Conservation (phyloP, 192 early-diverging fungal genomes). For the Entomortierella lignicola region DNA sequence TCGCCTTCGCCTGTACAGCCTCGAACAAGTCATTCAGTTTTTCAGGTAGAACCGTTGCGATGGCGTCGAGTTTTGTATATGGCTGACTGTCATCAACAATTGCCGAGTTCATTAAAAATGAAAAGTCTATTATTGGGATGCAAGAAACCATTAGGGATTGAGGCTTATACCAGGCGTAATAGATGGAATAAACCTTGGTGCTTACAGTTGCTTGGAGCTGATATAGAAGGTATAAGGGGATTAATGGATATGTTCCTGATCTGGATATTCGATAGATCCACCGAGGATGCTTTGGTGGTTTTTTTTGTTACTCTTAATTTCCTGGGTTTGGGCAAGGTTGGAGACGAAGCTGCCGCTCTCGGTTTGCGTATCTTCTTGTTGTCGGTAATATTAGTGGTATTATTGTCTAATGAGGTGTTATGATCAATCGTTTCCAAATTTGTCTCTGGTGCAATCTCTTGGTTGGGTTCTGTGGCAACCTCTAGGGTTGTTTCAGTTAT, state of each 20-base stretch:
- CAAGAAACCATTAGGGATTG: too few species aligned
- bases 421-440: neutral
- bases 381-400: neutral
- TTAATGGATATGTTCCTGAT: conserved; percentile 48
- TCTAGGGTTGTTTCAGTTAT: neutral
- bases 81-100: conserved; percentile 32
- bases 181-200: neutral
- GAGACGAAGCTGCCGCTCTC: neutral
- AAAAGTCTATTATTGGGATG: conserved; percentile 19
- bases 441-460: neutral
- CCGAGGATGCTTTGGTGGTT: neutral
- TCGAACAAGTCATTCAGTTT: conserved; percentile 26
- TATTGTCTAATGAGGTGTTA: neutral
- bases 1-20: conserved; percentile 14
- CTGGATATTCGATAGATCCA: conserved; percentile 15
- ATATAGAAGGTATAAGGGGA: conserved; percentile 12
- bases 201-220: conserved; percentile 18
- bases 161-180: too few species aligned
- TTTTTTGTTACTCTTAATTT: neutral
- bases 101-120: conserved; percentile 23
- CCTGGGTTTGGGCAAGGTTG: neutral
- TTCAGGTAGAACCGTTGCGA: conserved; percentile 20
- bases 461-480: neutral
- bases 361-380: too few species aligned
- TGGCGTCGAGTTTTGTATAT: conserved; percentile 17